Conservation (phyloP, 352 stramenopile species). For the Phytopythium aichiense region DNA sequence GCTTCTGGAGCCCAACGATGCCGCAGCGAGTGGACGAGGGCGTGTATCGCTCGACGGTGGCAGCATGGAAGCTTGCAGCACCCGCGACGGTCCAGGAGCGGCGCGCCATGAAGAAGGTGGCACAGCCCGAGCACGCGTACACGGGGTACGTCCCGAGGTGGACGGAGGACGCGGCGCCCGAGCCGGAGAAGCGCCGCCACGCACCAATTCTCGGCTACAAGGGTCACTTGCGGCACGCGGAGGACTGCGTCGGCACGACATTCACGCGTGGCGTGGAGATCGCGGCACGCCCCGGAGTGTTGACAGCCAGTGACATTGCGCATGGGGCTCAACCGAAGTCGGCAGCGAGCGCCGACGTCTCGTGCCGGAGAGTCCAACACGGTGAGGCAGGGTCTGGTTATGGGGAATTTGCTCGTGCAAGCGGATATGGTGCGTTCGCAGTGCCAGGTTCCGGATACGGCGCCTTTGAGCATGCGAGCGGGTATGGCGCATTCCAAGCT, state of each 20-base stretch:
- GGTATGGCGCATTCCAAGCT: conserved; percentile 5
- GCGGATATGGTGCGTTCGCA: conserved; percentile 21
- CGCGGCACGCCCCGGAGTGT: conserved; percentile 12
- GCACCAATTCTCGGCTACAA: conserved; percentile 58
- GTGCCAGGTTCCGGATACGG: conserved; percentile 24
- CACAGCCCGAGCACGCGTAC: conserved; percentile 65
- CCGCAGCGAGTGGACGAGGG: not conserved
- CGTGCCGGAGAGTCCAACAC: not conserved
- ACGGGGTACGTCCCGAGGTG: conserved; percentile 40
- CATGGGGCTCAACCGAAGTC: conserved; percentile 5
- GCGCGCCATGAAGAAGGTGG: conserved; percentile 60
- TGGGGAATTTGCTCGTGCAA: conserved; percentile 28
- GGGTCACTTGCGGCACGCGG: conserved; percentile 47
- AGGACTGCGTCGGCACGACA: conserved; percentile 64
- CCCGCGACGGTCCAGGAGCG: conserved; percentile 46
- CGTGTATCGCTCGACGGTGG: conserved; percentile 6
- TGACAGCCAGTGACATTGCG: conserved; percentile 6
- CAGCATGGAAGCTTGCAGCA: conserved; percentile 21
- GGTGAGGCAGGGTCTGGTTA: conserved; percentile 15
- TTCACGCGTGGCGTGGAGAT: conserved; percentile 55
- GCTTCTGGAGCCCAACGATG: conserved; percentile 7
- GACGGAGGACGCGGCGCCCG: conserved; percentile 10
- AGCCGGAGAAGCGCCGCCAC: conserved; percentile 21
- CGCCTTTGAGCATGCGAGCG: conserved; percentile 23
- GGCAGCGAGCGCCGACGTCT: not conserved